phyloP scores from a whole-genome alignment of 139 green algal species.

The Deuterostichococcus epilithicus region DNA sequence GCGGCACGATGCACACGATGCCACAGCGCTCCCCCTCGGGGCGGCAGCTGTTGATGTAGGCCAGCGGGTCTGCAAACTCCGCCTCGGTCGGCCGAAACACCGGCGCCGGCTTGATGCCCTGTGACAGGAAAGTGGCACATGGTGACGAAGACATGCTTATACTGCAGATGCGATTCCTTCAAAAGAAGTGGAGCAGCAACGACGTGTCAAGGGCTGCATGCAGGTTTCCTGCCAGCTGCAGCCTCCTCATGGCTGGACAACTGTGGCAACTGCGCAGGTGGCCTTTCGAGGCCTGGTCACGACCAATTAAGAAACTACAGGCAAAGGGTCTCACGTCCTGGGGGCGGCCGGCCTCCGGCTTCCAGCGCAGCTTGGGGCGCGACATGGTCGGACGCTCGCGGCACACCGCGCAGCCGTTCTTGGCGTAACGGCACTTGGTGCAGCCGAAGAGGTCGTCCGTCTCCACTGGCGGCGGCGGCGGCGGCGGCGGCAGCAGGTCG shows the following conservation, averaged over 20 bases:
- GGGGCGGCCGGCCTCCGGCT: slow-evolving; percentile 7
- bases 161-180: too few species aligned
- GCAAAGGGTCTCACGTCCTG: slow-evolving; percentile 13
- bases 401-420: slow-evolving; percentile 17
- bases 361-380: slow-evolving; percentile 20
- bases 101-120: slow-evolving; percentile 33
- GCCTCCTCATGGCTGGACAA: not conserved
- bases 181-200: not conserved
- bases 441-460: slow-evolving; percentile 45
- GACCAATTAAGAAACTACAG: not conserved
- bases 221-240: too few species aligned
- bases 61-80: slow-evolving; percentile 45
- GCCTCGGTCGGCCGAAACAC: slow-evolving; percentile 36
- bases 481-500: not conserved
- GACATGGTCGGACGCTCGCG: slow-evolving; percentile 9
- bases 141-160: not conserved
- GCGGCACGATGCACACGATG: slow-evolving; percentile 86
- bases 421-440: slow-evolving; percentile 42
- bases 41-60: slow-evolving; percentile 46
- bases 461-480: not conserved
- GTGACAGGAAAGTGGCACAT: not conserved
- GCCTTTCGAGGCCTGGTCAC: not conserved
- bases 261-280: not conserved
- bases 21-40: slow-evolving; percentile 56
- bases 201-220: not conserved